Evolutionary conservation across 768 basidiomycete species (phyloP), one percentile per base, ranked within the genome.

Genomic region (Strobilomyces confusus): DNA sequence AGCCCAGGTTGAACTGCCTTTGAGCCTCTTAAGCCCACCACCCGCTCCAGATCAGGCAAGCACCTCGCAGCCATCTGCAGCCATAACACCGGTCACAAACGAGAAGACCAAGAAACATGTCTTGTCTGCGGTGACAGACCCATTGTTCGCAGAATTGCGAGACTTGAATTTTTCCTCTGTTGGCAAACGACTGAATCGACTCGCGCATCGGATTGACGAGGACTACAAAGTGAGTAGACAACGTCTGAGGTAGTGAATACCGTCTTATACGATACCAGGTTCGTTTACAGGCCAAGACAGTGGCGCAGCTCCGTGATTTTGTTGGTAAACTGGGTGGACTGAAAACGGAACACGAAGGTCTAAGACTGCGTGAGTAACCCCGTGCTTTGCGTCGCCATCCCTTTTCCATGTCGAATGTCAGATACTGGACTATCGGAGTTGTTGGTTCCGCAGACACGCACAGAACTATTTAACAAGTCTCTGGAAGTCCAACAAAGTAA

Each of bases 401-500:
- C 44, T 19, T 46, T 19, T 57, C 33, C 26, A 58, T 30, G 11
- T 17, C 23, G 58, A 42, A 43, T 38, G 26, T 32, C 38, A 98
- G 97, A 99, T 69, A 98, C 94, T 51, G 89, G 89, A 29, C 67
- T 99, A 43, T 95, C 92, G n/a, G 97, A 98, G 71, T 74, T 93
- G 65, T 77, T 99, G 40, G 83, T 93, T 55, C 85, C 89, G 22
- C 75, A 87, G 54, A 98, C 95, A 2, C 77, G 82, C 49, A 89
- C 89, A 14, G 89, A 95, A 37, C 73, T 86, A 43, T 99, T 99
- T 73, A 92, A 93, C 71, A 88, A 85, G 64, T 89, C 86, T 12
- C 76, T 99, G 11, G 95, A 98, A 72, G 88, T 97, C 14, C 95
- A 98, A 65, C 97, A 98, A 69, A 98, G 94, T 93, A 63, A 65